Evolutionary conservation across 768 basidiomycete genomes (phyloP), one percentile per base, ranked within the genome.

Genomic region (Phanerochaete carnosa): DNA sequence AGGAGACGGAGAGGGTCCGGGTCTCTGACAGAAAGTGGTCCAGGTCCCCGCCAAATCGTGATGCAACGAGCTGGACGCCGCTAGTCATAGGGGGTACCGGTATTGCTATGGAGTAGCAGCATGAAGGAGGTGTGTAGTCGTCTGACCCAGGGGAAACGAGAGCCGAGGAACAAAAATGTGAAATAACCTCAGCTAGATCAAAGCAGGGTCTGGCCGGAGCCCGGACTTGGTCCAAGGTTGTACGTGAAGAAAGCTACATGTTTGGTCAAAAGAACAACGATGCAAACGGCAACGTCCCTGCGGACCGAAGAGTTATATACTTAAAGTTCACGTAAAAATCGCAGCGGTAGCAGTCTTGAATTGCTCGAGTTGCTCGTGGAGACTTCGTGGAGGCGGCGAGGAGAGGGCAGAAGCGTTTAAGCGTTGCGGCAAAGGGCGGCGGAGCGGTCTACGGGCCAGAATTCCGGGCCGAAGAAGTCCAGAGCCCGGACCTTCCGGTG

Each of bases 1-100:
- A 61, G 59, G 47, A 47, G 61, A 61, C 62, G 65, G 61, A 35
- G 32, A 22, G 55, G 61, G 19, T 54, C 52, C 61, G 61, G 61
- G 39, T 9, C 51, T 60, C 32, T 62, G 61, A 29, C 47, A 61
- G 53, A 30, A 46, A 16, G 45, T 3, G 46, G 45, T 45, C 56
- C 56, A 57, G 43, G 45, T 57, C 56, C 51, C 30, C 29, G 29
- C 29, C 30, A 33, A 33, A 30, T 32, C 32, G 51, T 52, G n/a
- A 32, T 29, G 13, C n/a, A 30, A n/a, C 5, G 29, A 29, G 19
- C 29, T 19, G 30, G 29, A 52, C 51, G 11, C 19, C n/a, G 4
- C 2, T 29, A n/a, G 29, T 3, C 33, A 33, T 55, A 37, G 33
- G 54, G n/a, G 52, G 22, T 13, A 32, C 32, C 52, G 52, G 15